Evolutionary conservation across 2,329 filamentous ascomycete species (phyloP), one percentile per base, ranked within the genome.

Genomic region (Fusarium gaditjirri): DNA sequence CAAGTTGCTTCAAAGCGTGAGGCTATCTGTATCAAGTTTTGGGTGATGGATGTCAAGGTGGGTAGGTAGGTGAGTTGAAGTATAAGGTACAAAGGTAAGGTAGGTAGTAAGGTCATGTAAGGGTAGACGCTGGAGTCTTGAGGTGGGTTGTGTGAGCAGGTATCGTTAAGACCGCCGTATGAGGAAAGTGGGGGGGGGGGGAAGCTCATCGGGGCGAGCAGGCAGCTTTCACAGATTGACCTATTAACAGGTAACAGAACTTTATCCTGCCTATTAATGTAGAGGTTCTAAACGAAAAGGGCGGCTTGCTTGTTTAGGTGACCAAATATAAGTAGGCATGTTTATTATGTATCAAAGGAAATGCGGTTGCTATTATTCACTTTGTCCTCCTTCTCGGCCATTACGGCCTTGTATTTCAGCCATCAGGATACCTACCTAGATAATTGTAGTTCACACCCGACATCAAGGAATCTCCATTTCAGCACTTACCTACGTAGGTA

Each of bases 111-210:
- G n/a, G 31, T 25, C 35, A 35, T 50, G 31, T 50, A 50, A 25
- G 47, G 27, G 47, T 55, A 47, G 53, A 56, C 43, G 65, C 68
- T 71, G 55, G 55, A 47, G 61, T 66, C 46, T 63, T 29, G 42
- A 68, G 41, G 71, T 72, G 66, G 68, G 54, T 58, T 62, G 70
- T 57, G 68, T 41, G 35, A 58, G 29, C 21, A 33, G 29, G 41
- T 60, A 42, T 67, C 47, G 43, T 68, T 65, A 60, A 60, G 70
- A 63, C 64, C 42, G 59, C 64, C 42, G 59, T 57, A 64, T 60
- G 43, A 74, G 68, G 69, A 69, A 68, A 73, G 71, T 74, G 67
- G 71, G 66, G 71, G 67, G 53, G 59, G 31, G 43, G 43, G 29
- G 38, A 50, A 36, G 57, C 60, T 49, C 58, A 42, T 47, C 41